A percentile compares a stretch with the other conserved stretches of the same genome.
These are phyloP conservation scores for Lycium ferocissimum DNA, from an alignment of 257 asterid species.

Conservation along the genomic window DNA sequence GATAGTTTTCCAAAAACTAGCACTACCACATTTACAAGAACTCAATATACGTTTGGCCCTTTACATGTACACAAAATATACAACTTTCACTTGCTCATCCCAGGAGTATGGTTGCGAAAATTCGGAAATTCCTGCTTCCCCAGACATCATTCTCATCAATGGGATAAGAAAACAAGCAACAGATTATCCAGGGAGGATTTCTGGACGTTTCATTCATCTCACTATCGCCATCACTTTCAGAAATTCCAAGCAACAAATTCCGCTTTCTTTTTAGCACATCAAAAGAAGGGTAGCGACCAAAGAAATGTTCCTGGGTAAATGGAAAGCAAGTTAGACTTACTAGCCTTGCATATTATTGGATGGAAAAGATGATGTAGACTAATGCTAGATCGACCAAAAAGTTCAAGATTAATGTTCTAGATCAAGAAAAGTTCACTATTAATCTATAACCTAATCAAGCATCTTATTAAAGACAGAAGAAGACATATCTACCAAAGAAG, in stretches of 20 bases:
- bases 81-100: slow-evolving; percentile 34
- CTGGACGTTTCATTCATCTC: slow-evolving; percentile 38
- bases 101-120: slow-evolving; percentile 51
- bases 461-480: not conserved
- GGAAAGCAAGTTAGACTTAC: not conserved
- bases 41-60: not conserved
- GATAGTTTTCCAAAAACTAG: not conserved
- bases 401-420: not conserved
- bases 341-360: not conserved
- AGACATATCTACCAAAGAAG: not conserved
- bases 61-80: not conserved
- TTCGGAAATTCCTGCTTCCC: slow-evolving; percentile 66
- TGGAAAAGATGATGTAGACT: not conserved
- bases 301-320: slow-evolving; percentile 52
- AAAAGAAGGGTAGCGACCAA: slow-evolving; percentile 45
- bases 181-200: slow-evolving; percentile 75
- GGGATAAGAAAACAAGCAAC: slow-evolving; percentile 70
- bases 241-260: slow-evolving; percentile 60
- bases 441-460: not conserved
- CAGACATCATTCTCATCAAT: slow-evolving; percentile 48
- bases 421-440: too few species aligned
- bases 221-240: slow-evolving; percentile 29
- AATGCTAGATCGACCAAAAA: not conserved
- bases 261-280: slow-evolving; percentile 53
- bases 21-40: not conserved